Evolutionary conservation across 2,329 filamentous ascomycete species (phyloP), one percentile per base, ranked within the genome.

Genomic region (Falciphora oryzae): DNA sequence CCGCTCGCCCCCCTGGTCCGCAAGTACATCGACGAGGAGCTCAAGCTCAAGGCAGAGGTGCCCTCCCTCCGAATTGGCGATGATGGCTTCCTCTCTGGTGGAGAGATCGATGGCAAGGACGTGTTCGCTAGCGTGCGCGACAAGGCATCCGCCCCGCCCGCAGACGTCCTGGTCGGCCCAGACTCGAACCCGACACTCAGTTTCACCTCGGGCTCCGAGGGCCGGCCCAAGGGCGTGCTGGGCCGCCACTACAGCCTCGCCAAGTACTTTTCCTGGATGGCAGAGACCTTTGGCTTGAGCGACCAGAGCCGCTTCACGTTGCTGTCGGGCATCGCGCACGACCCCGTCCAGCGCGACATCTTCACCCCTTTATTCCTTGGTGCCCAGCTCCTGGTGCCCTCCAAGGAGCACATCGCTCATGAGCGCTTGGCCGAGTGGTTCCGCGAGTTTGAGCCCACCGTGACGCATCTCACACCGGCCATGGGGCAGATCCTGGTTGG

Each of bases 401-500:
- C 91, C 14, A 85, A 85, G 65, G 93, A 97, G 67, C 88, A 93
- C 70, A 98, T 98, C 66, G 85, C 89, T 64, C 90, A 97, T 74
- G 93, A 97, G 77, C 88, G 83, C 70, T 81, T 97, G 18, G 89
- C 89, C 5, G 92, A 96, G 72, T 99, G 95, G 95, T 92, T 97
- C 83, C 81, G 83, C 63, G 85, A 89, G 63, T 85, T 90, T 72
- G 79, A 83, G 64, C 86, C 90, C 3, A 96, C 89, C 22, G 90
- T 93, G 27, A 92, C 90, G 16, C 95, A 98, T 76, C 79, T 98
- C 56, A 99, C 95, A 1, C 95, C 95, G 13, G 95, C 95, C 65
- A 97, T 98, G 93, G 93, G 93, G 64, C 92, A 97, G 71, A 95
- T 98, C 67, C 80, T 98, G 2, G 89, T 94, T n/a, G 93, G 93